These are phyloP conservation scores for Candida verbasci DNA, from an alignment of 805 yeast species.

Conservation along the genomic window DNA sequence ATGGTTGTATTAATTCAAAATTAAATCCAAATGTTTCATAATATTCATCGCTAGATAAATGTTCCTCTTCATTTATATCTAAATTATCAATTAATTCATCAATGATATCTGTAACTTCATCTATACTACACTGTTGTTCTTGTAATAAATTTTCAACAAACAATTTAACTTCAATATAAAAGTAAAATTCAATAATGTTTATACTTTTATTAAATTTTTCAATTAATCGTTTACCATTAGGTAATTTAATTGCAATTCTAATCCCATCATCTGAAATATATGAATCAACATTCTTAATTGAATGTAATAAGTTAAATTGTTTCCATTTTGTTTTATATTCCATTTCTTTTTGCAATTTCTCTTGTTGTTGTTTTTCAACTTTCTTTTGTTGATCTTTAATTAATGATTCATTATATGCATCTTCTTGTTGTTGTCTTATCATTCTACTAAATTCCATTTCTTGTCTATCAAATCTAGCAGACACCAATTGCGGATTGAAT, in stretches of 20 bases:
- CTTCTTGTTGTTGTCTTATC: slow-evolving; percentile 39
- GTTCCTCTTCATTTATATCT: slow-evolving; percentile 6
- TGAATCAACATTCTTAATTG: background rate
- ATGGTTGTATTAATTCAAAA: slow-evolving; percentile 39
- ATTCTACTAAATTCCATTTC: slow-evolving; percentile 37
- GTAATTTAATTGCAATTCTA: slow-evolving; percentile 50
- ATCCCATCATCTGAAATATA: slow-evolving; percentile 2
- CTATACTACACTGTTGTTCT: slow-evolving; percentile 3
- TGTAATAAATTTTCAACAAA: slow-evolving; percentile 12
- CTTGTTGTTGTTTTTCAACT: slow-evolving; percentile 32
- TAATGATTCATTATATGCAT: slow-evolving; percentile 37
- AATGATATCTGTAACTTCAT: slow-evolving; percentile 5
- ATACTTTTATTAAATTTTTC: slow-evolving; percentile 38
- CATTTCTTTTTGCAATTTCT: slow-evolving; percentile 12
- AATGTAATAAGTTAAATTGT: slow-evolving; percentile 7
- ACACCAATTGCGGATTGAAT: slow-evolving; percentile 36
- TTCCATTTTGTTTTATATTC: slow-evolving; percentile 8
- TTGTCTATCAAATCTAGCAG: slow-evolving; percentile 33
- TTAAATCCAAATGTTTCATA: slow-evolving; percentile 21
- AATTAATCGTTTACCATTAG: slow-evolving; percentile 48
- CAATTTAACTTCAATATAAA: slow-evolving; percentile 43
- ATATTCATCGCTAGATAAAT: slow-evolving; percentile 18
- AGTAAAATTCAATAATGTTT: slow-evolving; percentile 45
- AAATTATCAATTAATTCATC: slow-evolving; percentile 9
- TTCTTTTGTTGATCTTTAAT: slow-evolving; percentile 53